Evolutionary conservation across 2,329 filamentous ascomycete genomes (phyloP).

Genomic region (Colletotrichum gigasporum): DNA sequence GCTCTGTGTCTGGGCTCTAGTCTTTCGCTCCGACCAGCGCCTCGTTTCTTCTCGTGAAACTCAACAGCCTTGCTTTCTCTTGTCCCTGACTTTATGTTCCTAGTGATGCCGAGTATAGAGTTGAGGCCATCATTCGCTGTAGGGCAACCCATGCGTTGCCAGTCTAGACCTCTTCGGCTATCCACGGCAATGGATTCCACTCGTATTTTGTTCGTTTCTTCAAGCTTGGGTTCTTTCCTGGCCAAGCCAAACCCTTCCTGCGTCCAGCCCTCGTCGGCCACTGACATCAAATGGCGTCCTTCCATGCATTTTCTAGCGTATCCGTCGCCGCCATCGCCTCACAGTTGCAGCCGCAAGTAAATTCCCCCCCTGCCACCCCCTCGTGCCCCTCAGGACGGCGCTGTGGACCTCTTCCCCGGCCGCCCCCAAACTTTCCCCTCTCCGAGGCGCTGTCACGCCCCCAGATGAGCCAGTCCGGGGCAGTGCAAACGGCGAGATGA

Average conservation of each 20-base stretch:
- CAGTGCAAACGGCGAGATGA: slow-evolving; percentile 1
- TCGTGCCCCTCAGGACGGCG: background rate
- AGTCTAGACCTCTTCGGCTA: background rate
- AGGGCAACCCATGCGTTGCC: background rate
- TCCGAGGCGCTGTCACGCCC: background rate
- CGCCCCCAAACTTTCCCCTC: background rate
- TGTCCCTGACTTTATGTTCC: no score
- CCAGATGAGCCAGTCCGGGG: background rate
- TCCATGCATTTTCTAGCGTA: slow-evolving; percentile 28
- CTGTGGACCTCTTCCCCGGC: background rate
- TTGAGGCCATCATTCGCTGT: background rate
- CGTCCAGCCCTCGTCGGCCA: background rate
- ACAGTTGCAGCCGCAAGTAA: background rate
- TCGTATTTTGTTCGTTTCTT: background rate
- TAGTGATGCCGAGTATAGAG: background rate
- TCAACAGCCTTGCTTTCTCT: no score
- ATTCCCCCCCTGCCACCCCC: background rate
- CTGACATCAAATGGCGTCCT: background rate
- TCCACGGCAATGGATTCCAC: background rate
- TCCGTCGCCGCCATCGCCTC: slow-evolving; percentile 9
- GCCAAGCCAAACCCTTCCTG: background rate
- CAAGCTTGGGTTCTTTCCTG: background rate
- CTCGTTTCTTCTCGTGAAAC: no score
- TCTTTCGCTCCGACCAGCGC: no score
- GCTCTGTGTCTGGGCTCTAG: no score